phyloP scores from a whole-genome alignment of 176 grass and related monocot genomes.

The Rhynchospora tenuis region DNA sequence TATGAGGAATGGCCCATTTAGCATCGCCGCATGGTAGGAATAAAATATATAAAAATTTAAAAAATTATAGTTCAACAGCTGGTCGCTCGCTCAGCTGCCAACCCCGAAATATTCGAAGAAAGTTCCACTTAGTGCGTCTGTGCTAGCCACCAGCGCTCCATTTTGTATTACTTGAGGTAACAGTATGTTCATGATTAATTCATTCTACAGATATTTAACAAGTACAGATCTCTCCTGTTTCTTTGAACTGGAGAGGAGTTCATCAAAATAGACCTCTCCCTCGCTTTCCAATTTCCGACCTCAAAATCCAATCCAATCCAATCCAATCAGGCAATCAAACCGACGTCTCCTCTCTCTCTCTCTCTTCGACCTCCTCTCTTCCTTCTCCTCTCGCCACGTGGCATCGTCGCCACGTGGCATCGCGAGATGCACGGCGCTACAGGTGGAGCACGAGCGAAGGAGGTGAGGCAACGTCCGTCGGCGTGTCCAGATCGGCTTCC shows the following conservation, averaged over 20 bases:
- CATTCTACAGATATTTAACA: background rate
- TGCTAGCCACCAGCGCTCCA: background rate
- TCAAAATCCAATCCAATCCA: background rate
- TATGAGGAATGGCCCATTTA: no score
- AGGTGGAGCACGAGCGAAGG: background rate
- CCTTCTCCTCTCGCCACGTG: background rate
- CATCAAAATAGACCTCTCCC: background rate
- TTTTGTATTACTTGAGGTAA: background rate
- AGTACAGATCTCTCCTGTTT: background rate
- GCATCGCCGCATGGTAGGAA: no score
- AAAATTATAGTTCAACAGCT: background rate
- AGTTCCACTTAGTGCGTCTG: background rate
- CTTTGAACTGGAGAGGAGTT: background rate
- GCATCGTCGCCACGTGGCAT: background rate
- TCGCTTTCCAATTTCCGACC: constrained; percentile 1
- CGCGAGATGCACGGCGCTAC: constrained; percentile 10
- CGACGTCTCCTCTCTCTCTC: background rate
- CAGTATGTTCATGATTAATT: background rate
- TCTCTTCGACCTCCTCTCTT: background rate
- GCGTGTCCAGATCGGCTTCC: constrained; percentile 14
- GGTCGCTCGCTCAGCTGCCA: background rate
- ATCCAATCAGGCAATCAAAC: constrained; percentile 4
- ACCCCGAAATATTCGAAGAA: background rate
- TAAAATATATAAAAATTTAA: background rate
- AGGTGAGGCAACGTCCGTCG: background rate